Percentiles rank a stretch among this genome's conserved stretches.
Evolutionary conservation across 192 early-diverging fungal species (phyloP).

Genomic region (Obelidium mucronatum): DNA sequence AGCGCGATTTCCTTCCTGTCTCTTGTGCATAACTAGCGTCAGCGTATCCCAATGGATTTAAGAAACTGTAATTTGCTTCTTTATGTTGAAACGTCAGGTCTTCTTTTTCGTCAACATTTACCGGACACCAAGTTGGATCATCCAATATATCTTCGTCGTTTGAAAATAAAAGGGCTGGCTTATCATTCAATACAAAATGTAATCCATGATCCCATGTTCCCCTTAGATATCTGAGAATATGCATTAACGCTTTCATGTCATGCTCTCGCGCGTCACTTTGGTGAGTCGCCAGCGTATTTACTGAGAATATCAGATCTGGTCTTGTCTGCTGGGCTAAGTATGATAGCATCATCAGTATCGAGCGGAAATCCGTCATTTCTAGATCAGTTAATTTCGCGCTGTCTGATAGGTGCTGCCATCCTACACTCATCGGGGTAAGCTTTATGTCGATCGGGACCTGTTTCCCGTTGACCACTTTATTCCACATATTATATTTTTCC

Average conservation of each 20-base stretch:
- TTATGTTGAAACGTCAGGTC: too few species aligned
- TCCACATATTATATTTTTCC: constrained; percentile 12
- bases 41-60: constrained; percentile 5
- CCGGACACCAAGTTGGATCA: background rate
- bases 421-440: background rate
- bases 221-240: constrained; percentile 15
- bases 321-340: background rate
- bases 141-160: background rate
- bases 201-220: constrained; percentile 16
- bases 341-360: background rate
- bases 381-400: background rate
- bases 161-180: background rate
- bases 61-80: too few species aligned
- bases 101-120: too few species aligned
- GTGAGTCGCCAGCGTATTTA: background rate
- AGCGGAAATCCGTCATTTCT: background rate
- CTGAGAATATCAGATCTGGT: background rate
- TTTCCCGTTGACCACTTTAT: constrained; percentile 13
- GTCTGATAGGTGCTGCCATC: background rate
- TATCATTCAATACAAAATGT: constrained; percentile 13
- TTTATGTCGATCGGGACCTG: background rate
- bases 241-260: constrained; percentile 5
- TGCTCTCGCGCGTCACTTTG: background rate
- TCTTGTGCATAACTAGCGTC: constrained; percentile 37
- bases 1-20: constrained; percentile 30